Base-by-base conservation (phyloP, 345 rosid genomes). In the Eucalyptus marginata region DNA sequence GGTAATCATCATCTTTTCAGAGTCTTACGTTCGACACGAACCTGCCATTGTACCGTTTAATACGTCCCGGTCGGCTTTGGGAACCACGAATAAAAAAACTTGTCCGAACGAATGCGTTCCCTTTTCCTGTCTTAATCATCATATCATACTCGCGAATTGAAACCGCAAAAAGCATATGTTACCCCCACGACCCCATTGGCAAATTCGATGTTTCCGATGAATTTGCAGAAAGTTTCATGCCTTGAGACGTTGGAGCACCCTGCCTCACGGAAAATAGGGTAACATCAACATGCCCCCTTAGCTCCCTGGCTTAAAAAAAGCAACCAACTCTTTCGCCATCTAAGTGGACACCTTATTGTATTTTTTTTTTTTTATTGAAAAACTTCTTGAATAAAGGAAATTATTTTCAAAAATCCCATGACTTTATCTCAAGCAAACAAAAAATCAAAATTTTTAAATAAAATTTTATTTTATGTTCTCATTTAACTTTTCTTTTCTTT, bases 401-500 rank as follows among this genome's bases (percentile, higher is more conserved):
- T 25, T 12, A 59, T 59, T 59, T 27, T 12, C 2, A 0, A 27
- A 11, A 59, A 58, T 27, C 66, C 7, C 66, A 27, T 59, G 8
- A 5, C 7, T 59, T 5, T 59, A 59, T 59, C 2, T 59, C 0
- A 27, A 4, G 2, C 1, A 59, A 52, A 52, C 9, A 11, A 59
- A 59, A 59, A 27, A 59, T 59, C 13, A 29, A 59, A 59, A 27
- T 5, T 11, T 59, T 59, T 58, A 25, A 58, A 4, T 58, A 25
- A 25, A 0, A 0, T 25, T 58, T 58, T 25, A 1, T 11, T 24
- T 25, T 17, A 17, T 7, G 9, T 51, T 17, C 0, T 7, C 8
- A 17, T 52, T 51, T 51, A 51, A 51, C 22, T 17, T 51, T 51
- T 16, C 0, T 58, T 59, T 59, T 0, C 0, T 59, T 10, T 58